A percentile compares a stretch with the other conserved stretches of the same genome.
Conservation (phyloP, 176 grass and related monocot species). For the Oryza brachyantha region DNA sequence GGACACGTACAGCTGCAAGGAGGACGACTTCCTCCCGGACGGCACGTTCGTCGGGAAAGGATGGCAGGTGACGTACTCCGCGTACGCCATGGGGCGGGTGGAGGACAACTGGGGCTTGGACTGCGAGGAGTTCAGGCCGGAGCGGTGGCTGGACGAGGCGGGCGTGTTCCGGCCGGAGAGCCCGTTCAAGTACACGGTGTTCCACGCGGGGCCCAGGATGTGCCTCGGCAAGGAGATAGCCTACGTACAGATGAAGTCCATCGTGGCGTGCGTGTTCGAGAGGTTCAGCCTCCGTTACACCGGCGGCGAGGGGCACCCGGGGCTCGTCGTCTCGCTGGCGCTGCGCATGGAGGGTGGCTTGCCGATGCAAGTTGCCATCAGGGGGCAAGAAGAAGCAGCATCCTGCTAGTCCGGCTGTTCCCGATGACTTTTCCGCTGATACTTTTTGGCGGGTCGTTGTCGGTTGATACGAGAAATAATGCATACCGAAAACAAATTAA, state of each 20-base stretch:
- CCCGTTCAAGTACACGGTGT: constrained; percentile 52
- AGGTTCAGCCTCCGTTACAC: constrained; percentile 35
- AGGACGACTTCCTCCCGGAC: constrained; percentile 53
- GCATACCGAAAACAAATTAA: no score
- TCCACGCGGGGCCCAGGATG: constrained; percentile 40
- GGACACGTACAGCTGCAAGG: constrained; percentile 43
- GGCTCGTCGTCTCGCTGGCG: constrained; percentile 43
- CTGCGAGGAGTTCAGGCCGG: constrained; percentile 53
- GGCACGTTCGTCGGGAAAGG: constrained; percentile 52
- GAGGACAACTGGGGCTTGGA: constrained; percentile 55
- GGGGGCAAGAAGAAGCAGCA: no score
- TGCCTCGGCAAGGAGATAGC: constrained; percentile 70
- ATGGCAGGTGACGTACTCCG: constrained; percentile 49
- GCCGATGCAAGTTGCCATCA: constrained; percentile 31
- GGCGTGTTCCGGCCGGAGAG: constrained; percentile 56
- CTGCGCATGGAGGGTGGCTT: constrained; percentile 56
- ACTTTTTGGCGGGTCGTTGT: no score
- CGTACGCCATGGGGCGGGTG: constrained; percentile 48
- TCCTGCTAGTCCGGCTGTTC: no score
- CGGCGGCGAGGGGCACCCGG: constrained; percentile 26
- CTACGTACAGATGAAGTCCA: constrained; percentile 79
- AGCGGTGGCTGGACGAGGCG: constrained; percentile 56
- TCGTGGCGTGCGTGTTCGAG: constrained; percentile 48
- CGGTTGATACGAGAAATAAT: no score
- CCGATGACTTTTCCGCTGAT: no score